Percentiles rank a stretch among this genome's conserved stretches.
Evolutionary conservation across 257 asterid species (phyloP).

Genomic region (Nyctanthes arbortristis): DNA sequence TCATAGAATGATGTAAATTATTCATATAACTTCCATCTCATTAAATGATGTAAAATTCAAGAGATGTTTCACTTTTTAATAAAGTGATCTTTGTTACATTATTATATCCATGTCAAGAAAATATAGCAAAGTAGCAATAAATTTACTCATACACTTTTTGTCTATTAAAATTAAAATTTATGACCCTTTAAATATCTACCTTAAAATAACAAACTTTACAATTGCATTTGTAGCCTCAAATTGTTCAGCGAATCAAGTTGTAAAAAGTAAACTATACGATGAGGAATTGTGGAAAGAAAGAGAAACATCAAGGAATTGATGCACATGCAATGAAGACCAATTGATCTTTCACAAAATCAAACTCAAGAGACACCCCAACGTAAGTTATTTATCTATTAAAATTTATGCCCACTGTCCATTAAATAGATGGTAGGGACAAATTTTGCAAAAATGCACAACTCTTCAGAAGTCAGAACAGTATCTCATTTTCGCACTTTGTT

Average conservation of each 20-base stretch:
- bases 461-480: neutral
- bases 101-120: too few relatives aligned
- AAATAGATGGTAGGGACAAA: neutral
- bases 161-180: too few relatives aligned
- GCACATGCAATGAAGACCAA: neutral
- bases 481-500: neutral
- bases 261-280: constrained; percentile 2
- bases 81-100: too few relatives aligned
- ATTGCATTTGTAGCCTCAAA: neutral
- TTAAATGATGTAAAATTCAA: too few relatives aligned
- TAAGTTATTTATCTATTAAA: neutral
- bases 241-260: constrained; percentile 1
- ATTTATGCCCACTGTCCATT: neutral
- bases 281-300: neutral
- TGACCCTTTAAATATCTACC: too few relatives aligned
- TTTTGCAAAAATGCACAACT: neutral
- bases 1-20: too few relatives aligned
- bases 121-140: too few relatives aligned
- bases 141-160: too few relatives aligned
- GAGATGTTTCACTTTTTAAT: too few relatives aligned
- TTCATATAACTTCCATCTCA: too few relatives aligned
- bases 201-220: too few relatives aligned
- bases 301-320: neutral
- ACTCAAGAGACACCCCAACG: neutral
- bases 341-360: neutral